Base-by-base conservation (phyloP, 352 stramenopile species). In the Phytophthora cryptogea region DNA sequence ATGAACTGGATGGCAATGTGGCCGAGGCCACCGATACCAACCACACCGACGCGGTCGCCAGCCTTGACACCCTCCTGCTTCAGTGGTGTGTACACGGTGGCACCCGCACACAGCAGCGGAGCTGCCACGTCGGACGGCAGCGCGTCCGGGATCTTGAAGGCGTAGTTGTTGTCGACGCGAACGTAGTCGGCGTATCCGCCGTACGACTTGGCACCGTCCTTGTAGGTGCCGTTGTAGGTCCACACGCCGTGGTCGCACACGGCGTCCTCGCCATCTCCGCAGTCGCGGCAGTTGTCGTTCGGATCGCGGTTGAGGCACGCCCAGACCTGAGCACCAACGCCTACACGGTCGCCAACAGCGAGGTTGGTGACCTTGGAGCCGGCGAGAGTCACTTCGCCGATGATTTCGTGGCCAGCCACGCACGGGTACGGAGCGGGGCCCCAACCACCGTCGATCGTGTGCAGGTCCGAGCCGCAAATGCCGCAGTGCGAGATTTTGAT, bases 281-380 rank as follows among this genome's bases (percentile, higher is more conserved):
- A 96, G 32, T 78, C 48, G 4, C 80, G 70, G 68, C 88, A 96
- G 11, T 61, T 52, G 9, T 54, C 51, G 26, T 80, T 88, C 8
- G 47, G 63, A 63, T 91, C 66, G 33, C 87, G 77, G 26, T 79
- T 70, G 9, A 72, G 40, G 54, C 86, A 95, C 5, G 68, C 74
- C 60, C 78, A 84, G 9, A 26, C 55, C n/a, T 51, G 35, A 23
- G 20, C 20, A 23, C 20, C 20, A 23, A 23, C 20, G 20, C 44
- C 86, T 4, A 89, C 83, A n/a, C 68, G 52, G 58, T 95, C 79
- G 11, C 88, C 87, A 8, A 92, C 76, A n/a, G 72, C 68, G 51
- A 95, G 82, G 14, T 80, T 74, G 26, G 55, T 74, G 4, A 95
- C 85, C 5, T 74, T 60, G 2, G 56, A 28, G 6, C 72, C 75